Evolutionary conservation across 2,329 filamentous ascomycete genomes (phyloP), one percentile per base, ranked within the genome.

Genomic region (Xylariaceae sp.): DNA sequence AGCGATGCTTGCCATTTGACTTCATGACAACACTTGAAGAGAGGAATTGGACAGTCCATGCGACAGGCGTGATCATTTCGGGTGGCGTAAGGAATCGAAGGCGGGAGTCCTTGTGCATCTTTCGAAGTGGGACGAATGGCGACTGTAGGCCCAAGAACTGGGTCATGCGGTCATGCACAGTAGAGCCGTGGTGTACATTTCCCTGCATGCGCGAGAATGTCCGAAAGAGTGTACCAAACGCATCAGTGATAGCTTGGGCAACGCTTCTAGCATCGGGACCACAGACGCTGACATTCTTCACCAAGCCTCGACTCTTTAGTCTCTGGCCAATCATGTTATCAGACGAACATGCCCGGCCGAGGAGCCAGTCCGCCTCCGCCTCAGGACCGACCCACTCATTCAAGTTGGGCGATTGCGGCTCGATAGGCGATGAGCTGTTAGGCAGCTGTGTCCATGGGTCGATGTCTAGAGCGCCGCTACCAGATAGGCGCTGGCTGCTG

Each of bases 51-150:
- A 85, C 81, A 47, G 84, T 82, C 89, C 89, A 93, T 2, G 84
- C 69, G 1, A 84, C 80, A 0, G 87, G 82, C 1, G 86, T 90
- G 36, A 88, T 71, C 83, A 92, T 88, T 66, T 92, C 89, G 1
- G 82, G 75, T 1, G 83, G 83, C 6, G 80, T 81, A 11, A 92
- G 75, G 60, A 91, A 91, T 1, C 83, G 82, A 6, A 93, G 76
- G 22, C 83, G 80, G 0, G 86, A 85, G 51, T 90, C 86, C 63
- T 87, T 90, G 64, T 88, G 82, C 2, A 90, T 73, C 66, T 92
- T 92, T 46, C 88, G 82, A 16, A 93, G 73, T 5, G 89, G 89
- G n/a, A 92, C 79, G 79, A 88, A 90, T 0, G 81, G 70, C 41
- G 87, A 84, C 48, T 80, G 78, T 16, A 92, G 74, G 6, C 84